phyloP scores from a whole-genome alignment of 352 stramenopile genomes.

The Globisporangium iwayamae region DNA sequence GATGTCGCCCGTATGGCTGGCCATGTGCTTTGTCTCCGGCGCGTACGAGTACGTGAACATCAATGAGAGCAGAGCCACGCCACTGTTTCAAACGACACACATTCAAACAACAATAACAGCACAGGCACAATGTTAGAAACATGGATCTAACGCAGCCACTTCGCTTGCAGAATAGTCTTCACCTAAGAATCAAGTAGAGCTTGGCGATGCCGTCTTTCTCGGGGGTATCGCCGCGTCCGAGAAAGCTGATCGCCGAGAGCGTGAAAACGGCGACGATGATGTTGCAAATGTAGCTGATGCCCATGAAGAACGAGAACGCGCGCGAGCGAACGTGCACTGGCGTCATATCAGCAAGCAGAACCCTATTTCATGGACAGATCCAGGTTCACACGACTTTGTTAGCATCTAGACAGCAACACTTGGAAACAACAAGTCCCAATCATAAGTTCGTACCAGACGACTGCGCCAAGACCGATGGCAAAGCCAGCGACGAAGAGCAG shows the following conservation, averaged over 20 bases:
- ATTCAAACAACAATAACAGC: neutral
- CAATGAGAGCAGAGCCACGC: constrained; percentile 32
- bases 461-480: constrained; percentile 73
- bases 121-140: neutral
- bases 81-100: constrained; percentile 20
- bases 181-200: constrained; percentile 79
- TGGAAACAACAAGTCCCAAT: neutral
- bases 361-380: constrained; percentile 33
- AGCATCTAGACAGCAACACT: neutral
- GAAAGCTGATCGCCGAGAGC: constrained; percentile 70
- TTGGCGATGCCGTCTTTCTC: constrained; percentile 86
- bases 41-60: constrained; percentile 52
- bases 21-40: constrained; percentile 60
- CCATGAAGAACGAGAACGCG: constrained; percentile 85
- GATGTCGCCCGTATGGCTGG: constrained; percentile 31
- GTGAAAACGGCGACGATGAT: constrained; percentile 75
- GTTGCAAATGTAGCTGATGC: constrained; percentile 84
- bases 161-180: neutral
- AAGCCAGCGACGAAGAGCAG: constrained; percentile 84
- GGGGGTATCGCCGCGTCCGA: constrained; percentile 53
- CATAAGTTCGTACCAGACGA: constrained; percentile 56
- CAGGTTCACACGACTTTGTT: neutral
- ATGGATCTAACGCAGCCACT: neutral
- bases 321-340: constrained; percentile 80
- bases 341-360: constrained; percentile 86